These are phyloP conservation scores for Eucalyptus brandiana DNA, from an alignment of 345 rosid species.

Conservation along the genomic window DNA sequence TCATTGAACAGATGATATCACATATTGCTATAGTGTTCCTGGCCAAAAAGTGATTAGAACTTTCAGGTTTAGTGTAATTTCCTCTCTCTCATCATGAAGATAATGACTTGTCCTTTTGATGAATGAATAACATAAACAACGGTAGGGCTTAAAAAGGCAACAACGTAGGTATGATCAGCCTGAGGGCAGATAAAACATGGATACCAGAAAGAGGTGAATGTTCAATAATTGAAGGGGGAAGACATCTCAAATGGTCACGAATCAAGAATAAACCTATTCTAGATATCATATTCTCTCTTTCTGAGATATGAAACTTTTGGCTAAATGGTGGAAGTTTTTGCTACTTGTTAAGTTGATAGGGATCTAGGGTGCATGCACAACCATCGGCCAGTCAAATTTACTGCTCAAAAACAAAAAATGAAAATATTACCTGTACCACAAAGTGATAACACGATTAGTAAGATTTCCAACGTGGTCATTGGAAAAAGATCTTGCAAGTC, in stretches of 20 bases:
- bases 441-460: constrained; percentile 85
- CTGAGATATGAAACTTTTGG: background rate
- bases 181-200: background rate
- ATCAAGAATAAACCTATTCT: background rate
- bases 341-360: background rate
- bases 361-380: background rate
- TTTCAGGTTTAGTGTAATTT: background rate
- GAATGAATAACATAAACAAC: background rate
- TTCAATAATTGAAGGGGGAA: background rate
- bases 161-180: background rate
- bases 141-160: background rate
- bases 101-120: background rate
- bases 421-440: constrained; percentile 78
- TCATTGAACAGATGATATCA: background rate
- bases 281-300: background rate
- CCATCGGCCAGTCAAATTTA: background rate
- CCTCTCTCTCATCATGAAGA: background rate
- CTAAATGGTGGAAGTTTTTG: background rate
- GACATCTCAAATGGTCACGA: background rate
- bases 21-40: background rate
- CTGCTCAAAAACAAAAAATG: background rate
- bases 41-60: background rate
- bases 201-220: background rate
- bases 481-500: constrained; percentile 83
- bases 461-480: constrained; percentile 64